Conservation (phyloP, 108 stramenopile genomes). For the Cyclotella distinguenda region DNA sequence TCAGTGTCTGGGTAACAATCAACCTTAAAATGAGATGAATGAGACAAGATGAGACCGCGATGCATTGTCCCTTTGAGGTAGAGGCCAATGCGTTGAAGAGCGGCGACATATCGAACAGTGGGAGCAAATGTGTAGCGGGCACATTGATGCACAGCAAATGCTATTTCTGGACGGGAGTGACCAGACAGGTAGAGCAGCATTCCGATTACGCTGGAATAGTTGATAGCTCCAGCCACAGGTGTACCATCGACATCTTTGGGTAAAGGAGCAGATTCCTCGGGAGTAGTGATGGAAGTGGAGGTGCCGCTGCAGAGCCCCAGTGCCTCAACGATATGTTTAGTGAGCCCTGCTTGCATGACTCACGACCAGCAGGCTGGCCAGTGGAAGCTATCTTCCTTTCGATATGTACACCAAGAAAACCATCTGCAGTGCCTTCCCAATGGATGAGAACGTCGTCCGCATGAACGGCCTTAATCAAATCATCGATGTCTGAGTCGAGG, state of each 20-base stretch:
- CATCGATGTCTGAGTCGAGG: neutral
- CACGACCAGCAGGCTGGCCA: conserved; percentile 8
- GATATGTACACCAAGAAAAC: conserved; percentile 47
- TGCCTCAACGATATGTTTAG: neutral
- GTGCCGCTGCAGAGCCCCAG: neutral
- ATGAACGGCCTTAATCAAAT: neutral
- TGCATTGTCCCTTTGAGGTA: conserved; percentile 1
- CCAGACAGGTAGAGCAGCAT: neutral
- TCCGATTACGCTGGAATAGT: neutral
- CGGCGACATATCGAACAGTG: neutral
- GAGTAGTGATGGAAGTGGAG: neutral
- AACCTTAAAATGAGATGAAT: too few species aligned
- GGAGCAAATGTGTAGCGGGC: neutral
- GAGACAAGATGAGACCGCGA: neutral
- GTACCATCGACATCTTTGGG: conserved; percentile 10
- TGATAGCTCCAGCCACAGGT: neutral
- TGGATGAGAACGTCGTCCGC: neutral
- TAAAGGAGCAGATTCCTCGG: conserved; percentile 2
- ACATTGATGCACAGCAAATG: neutral
- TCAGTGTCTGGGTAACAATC: too few species aligned
- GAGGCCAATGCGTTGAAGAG: neutral
- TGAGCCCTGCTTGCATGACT: conserved; percentile 41
- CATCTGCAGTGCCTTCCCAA: neutral
- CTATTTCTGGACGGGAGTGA: neutral
- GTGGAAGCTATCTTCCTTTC: too few species aligned